Evolutionary conservation across 139 green algal genomes (phyloP).

Genomic region (Picochlorum sp.): DNA sequence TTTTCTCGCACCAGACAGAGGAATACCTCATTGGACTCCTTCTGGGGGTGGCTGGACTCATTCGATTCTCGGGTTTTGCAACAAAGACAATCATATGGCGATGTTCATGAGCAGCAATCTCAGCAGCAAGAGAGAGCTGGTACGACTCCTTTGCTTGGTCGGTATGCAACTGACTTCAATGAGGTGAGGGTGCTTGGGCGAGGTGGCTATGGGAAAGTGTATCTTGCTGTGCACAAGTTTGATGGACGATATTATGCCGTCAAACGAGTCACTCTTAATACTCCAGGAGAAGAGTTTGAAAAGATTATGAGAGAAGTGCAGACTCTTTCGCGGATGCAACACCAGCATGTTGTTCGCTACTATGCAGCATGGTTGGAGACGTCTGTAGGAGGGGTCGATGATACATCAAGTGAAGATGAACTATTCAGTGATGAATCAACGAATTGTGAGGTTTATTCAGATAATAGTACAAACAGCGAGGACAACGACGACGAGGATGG

Average conservation of each 20-base stretch:
- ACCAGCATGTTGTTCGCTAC: slow-evolving; percentile 86
- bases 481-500: neutral
- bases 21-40: neutral
- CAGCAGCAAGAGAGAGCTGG: no score
- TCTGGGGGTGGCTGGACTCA: neutral
- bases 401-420: slow-evolving; percentile 2
- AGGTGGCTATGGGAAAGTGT: slow-evolving; percentile 80
- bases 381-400: neutral
- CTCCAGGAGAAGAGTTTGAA: slow-evolving; percentile 24
- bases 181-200: slow-evolving; percentile 67
- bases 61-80: neutral
- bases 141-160: slow-evolving; percentile 8
- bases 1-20: neutral
- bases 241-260: slow-evolving; percentile 79
- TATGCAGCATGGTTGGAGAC: slow-evolving; percentile 61
- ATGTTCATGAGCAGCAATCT: no score
- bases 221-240: slow-evolving; percentile 70
- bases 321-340: slow-evolving; percentile 81
- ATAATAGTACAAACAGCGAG: neutral
- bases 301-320: slow-evolving; percentile 83
- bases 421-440: neutral
- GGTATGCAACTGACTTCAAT: slow-evolving; percentile 61
- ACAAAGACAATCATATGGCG: neutral
- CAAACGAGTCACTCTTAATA: slow-evolving; percentile 78
- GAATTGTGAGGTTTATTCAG: neutral